Evolutionary conservation across 441 rosid species (phyloP), one percentile per base, ranked within the genome.

Genomic region (Geranium incanum): DNA sequence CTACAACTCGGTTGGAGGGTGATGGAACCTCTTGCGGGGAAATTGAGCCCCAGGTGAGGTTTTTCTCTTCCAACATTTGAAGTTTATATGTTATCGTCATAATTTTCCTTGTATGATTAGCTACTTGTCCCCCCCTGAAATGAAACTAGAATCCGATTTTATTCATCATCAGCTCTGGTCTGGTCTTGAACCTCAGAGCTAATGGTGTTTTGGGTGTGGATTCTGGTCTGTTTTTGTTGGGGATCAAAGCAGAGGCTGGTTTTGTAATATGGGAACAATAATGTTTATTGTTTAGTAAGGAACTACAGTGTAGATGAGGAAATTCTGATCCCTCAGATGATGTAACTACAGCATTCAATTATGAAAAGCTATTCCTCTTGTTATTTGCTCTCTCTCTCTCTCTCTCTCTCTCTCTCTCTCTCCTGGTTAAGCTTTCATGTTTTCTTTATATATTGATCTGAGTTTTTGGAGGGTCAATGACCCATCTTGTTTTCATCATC

Each of bases 331-430:
- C 73, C 68, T 69, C n/a, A 6, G 41, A 15, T 66, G 69, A 69
- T 82, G 83, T 80, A 52, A 43, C 50, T 43, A 52, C 60, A 76
- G 75, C 77, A 72, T 74, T 80, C 70, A 70, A 72, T 73, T 71
- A 43, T 28, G 33, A 28, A 28, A 69, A 74, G 70, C 52, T 15
- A 76, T 66, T 70, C 68, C 69, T 74, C 57, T 28, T 28, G 33
- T 75, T 36, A 71, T 81, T 70, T 66, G 12, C 12, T 43, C 50
- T 43, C 50, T 43, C 48, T 43, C 33, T 28, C 33, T 28, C 33
- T 23, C 33, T 23, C 33, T n/a, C 12, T 43, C 50, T 43, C 50
- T 43, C 48, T 43, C 33, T 28, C 33, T 28, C 33, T 28, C 33
- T 28, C 33, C 21, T 21, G 33, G 33, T 28, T 28, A 28, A 28